A percentile compares a stretch with the other conserved stretches of the same genome.
Conservation (phyloP, 306 rosid genomes). For the Pueraria montana region DNA sequence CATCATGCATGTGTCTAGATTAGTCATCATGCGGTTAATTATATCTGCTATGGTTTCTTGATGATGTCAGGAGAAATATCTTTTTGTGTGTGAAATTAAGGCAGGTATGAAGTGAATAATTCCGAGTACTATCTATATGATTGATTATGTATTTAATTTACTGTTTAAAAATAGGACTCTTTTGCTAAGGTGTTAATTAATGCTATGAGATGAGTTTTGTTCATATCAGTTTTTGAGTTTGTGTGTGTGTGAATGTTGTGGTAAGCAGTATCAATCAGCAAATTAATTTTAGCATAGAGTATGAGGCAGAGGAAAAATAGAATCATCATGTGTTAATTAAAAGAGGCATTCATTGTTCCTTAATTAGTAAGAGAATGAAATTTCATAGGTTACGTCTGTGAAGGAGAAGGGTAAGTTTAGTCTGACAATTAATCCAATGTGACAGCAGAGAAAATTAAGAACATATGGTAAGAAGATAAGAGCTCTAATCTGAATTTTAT, state of each 20-base stretch:
- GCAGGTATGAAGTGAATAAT: background rate
- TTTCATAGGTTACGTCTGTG: background rate
- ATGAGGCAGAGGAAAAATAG: background rate
- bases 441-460: background rate
- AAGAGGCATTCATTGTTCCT: background rate
- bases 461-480: too few relatives aligned
- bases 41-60: background rate
- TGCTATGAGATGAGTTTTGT: background rate
- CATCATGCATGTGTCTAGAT: too few relatives aligned
- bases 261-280: background rate
- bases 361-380: background rate
- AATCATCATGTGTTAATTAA: background rate
- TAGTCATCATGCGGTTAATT: background rate
- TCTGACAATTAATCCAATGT: background rate
- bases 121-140: background rate
- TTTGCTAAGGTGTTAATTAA: background rate
- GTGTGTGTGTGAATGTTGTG: background rate
- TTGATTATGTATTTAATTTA: constrained; percentile 3
- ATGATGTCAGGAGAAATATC: background rate
- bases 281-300: background rate
- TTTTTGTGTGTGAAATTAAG: background rate
- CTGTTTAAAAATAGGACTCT: background rate
- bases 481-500: background rate
- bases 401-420: background rate
- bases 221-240: background rate